Evolutionary conservation across 2,329 filamentous ascomycete species (phyloP), one percentile per base, ranked within the genome.

Genomic region (Penicillium capsulatum): DNA sequence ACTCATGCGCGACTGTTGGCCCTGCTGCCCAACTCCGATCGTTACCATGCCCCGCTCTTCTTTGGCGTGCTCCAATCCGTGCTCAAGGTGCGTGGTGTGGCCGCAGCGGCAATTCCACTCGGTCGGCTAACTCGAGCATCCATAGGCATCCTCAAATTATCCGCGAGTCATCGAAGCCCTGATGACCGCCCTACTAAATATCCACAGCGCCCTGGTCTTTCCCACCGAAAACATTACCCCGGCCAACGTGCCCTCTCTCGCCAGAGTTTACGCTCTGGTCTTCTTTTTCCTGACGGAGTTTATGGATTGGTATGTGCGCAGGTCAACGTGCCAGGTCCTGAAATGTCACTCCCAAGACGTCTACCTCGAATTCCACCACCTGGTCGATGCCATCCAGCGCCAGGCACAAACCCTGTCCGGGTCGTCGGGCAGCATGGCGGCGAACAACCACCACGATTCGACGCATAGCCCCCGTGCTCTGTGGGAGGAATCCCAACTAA

Each of bases 211-310:
- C 13, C 48, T 64, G 17, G 34, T 40, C 13, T 32, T 51, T 9
- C 45, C 51, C 7, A 36, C 42, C n/a, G 42, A 51, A 26, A 31
- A 36, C 3, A 17, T 40, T n/a, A 28, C 38, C 16, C 27, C 50
- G 8, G 33, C 36, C 14, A 44, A 45, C 9, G 50, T 52, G 4
- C 36, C 53, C 15, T 36, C 48, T 7, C 51, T 63, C 17, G 55
- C 58, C 6, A 55, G 48, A 15, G 53, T 65, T 17, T 67, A 67
- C 43, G 50, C 61, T 4, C 45, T 63, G 28, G 51, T 58, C 3
- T 66, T 66, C 24, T 59, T 67, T 40, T 58, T 64, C 16, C 45
- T 67, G 3, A 57, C 58, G 14, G 61, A 66, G 36, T 54, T 65
- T 31, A 65, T 66, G 54, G 58, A 65, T 40, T 65, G 61, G 57